These are phyloP conservation scores for Torulaspora indica DNA, from an alignment of 805 yeast species.

Conservation along the genomic window DNA sequence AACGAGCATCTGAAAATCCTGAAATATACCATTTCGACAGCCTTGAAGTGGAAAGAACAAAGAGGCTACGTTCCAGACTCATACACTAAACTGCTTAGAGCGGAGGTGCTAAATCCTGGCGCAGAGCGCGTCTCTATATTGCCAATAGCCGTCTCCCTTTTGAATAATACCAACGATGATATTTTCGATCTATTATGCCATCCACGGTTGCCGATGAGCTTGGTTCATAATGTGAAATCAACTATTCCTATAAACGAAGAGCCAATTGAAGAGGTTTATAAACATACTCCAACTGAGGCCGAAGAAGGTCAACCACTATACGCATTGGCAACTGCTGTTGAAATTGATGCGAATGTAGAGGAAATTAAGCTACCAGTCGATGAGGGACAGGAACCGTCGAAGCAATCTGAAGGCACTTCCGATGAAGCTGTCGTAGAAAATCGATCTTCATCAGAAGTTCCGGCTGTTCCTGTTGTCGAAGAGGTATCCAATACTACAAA, in stretches of 20 bases:
- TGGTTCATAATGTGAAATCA: constrained; percentile 29
- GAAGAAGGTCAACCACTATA: neutral
- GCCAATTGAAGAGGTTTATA: constrained; percentile 23
- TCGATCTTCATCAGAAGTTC: too few relatives aligned
- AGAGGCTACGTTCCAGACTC: constrained; percentile 29
- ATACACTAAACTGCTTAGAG: constrained; percentile 42
- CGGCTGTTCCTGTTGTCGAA: neutral
- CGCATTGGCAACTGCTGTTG: neutral
- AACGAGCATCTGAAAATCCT: constrained; percentile 59
- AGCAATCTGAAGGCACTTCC: neutral
- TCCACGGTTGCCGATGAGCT: constrained; percentile 65
- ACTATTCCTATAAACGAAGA: constrained; percentile 24
- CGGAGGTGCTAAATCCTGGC: constrained; percentile 66
- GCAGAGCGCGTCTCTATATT: constrained; percentile 55
- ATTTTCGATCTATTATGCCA: constrained; percentile 57
- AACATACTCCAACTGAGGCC: neutral
- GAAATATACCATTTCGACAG: constrained; percentile 40
- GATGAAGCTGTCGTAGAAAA: neutral
- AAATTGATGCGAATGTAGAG: too few relatives aligned
- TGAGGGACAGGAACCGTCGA: neutral
- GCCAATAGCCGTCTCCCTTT: constrained; percentile 59
- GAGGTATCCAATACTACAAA: constrained; percentile 1
- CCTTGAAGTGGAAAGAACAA: constrained; percentile 33
- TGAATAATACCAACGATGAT: constrained; percentile 44
- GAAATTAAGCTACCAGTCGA: too few relatives aligned